Evolutionary conservation across 768 basidiomycete species (phyloP), one percentile per base, ranked within the genome.

Genomic region (Erythrobasidium yunnanense): DNA sequence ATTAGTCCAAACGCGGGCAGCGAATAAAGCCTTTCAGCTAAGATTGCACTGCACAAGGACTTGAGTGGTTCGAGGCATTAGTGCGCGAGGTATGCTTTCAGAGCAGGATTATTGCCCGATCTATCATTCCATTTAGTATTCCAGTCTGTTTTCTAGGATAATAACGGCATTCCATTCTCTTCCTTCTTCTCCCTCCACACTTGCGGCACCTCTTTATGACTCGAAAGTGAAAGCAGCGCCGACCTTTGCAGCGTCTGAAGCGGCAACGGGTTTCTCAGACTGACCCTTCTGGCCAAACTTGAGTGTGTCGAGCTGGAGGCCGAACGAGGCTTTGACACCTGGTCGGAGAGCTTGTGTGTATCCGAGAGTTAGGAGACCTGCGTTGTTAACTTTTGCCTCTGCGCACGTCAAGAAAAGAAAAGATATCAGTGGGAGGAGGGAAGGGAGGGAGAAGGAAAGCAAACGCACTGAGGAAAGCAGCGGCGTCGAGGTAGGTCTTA

Each of bases 331-430:
- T 77, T 87, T 89, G 73, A 96, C 88, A 73, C 91, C 91, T 55
- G 89, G 89, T 71, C 90, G 73, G 75, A 99, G 87, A 38, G 83
- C 79, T 80, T 99, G 93, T 55, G 90, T 93, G 80, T 90, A 91
- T 71, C 50, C 55, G 52, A 2, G 55, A 33, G 5, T 18, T 23
- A 66, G 32, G 17, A 34, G 18, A 81, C 92, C 92, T 66, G 84
- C 77, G 80, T 92, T 93, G 84, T 96, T 96, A 81, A 97, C 92
- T 83, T 96, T 96, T 71, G 91, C 88, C 83, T 99, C 97, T 79
- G 96, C 82, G 75, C 88, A 96, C 7, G 91, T 86, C 70, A 90
- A 85, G 57, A 50, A 20, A 22, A 0, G 50, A 2, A 33, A 56
- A 34, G n/a, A 66, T 7, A 30, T 45, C 8, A 65, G 65, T 47